A percentile compares a stretch with the other conserved stretches of the same genome.
phyloP scores from a whole-genome alignment of 2,329 filamentous ascomycete species.

The Apiospora pterosperma region DNA sequence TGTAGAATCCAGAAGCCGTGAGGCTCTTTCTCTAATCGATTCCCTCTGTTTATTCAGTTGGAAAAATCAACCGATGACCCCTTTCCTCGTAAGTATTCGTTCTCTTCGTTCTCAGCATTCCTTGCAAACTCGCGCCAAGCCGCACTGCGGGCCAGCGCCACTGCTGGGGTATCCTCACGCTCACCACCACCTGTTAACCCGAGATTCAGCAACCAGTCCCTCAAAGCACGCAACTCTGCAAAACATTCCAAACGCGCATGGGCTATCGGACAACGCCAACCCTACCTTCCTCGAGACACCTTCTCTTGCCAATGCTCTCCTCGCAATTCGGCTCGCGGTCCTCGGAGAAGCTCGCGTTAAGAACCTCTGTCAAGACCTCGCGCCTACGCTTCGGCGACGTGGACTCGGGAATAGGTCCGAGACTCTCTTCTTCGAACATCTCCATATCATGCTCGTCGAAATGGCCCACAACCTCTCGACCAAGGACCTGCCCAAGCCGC shows the following conservation, averaged over 20 bases:
- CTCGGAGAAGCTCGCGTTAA: conserved; percentile 29
- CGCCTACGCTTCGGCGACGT: conserved; percentile 20
- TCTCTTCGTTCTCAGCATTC: neutral
- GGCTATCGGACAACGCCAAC: conserved; percentile 23
- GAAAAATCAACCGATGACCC: neutral
- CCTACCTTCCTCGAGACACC: conserved; percentile 23
- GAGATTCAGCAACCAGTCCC: neutral
- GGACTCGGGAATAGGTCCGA: conserved; percentile 10
- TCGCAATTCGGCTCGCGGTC: conserved; percentile 19
- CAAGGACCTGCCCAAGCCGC: conserved; percentile 50
- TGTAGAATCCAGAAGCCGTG: neutral
- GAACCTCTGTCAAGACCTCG: conserved; percentile 23
- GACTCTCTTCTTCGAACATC: conserved; percentile 34
- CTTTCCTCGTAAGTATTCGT: neutral
- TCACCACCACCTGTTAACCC: conserved; percentile 4
- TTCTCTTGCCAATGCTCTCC: conserved; percentile 20
- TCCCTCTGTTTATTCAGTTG: neutral
- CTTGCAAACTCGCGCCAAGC: conserved; percentile 1
- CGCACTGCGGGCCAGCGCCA: neutral
- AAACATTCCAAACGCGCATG: neutral
- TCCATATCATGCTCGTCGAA: conserved; percentile 39
- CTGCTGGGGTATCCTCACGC: neutral
- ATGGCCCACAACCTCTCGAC: conserved; percentile 46
- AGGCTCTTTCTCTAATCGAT: neutral
- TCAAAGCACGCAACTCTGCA: conserved; percentile 1